phyloP scores from a whole-genome alignment of 2,329 filamentous ascomycete genomes.

The Epichloe coenophiala region DNA sequence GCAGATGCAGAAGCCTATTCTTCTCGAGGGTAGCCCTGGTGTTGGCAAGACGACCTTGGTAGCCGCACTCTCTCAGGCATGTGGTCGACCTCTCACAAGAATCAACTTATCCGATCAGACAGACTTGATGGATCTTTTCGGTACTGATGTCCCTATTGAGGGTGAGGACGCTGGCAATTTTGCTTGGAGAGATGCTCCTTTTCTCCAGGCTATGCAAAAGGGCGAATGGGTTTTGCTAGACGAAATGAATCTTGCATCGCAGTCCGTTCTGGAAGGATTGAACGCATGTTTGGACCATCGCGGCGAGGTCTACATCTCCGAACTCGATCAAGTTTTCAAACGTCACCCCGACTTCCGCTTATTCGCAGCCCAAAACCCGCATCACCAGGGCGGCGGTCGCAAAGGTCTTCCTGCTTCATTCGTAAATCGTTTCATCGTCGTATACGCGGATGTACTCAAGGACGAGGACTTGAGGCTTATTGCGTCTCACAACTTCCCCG shows the following conservation, averaged over 20 bases:
- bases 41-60: conserved; percentile 95
- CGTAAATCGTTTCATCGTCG: conserved; percentile 94
- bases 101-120: conserved; percentile 98
- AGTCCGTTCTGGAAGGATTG: conserved; percentile 88
- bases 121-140: conserved; percentile 93
- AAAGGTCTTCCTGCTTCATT: conserved; percentile 93
- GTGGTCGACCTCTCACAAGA: conserved; percentile 71
- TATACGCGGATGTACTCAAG: conserved; percentile 85
- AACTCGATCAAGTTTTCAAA: conserved; percentile 86
- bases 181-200: conserved; percentile 89
- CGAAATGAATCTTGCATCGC: conserved; percentile 97
- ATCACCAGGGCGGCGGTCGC: conserved; percentile 89
- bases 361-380: conserved; percentile 94
- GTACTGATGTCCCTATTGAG: conserved; percentile 89
- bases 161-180: conserved; percentile 85
- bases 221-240: conserved; percentile 95
- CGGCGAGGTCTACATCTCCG: conserved; percentile 88
- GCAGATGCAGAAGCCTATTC: conserved; percentile 77
- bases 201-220: conserved; percentile 89
- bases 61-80: conserved; percentile 65
- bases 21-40: conserved; percentile 93
- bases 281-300: conserved; percentile 96
- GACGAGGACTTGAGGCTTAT: conserved; percentile 72
- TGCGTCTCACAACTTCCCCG: conserved; percentile 62
- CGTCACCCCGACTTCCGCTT: conserved; percentile 83